These are phyloP conservation scores for Centella asiatica DNA, from an alignment of 129 eudicot species.

Conservation along the genomic window DNA sequence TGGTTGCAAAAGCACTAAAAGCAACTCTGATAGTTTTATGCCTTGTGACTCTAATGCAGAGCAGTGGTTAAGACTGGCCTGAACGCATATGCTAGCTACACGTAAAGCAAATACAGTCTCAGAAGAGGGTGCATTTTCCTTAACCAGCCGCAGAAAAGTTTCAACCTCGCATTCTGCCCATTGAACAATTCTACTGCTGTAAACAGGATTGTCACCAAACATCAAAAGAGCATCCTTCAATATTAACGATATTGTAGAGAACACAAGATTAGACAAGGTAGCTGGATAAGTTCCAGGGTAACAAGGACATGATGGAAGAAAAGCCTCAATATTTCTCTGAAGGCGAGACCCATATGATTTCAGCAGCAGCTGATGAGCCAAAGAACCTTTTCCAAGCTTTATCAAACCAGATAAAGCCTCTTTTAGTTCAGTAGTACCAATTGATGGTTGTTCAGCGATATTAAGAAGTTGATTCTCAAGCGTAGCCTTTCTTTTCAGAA, in stretches of 20 bases:
- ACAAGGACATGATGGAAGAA: slow-evolving; percentile 77
- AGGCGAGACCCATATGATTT: slow-evolving; percentile 75
- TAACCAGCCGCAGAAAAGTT: slow-evolving; percentile 65
- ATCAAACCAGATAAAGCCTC: slow-evolving; percentile 51
- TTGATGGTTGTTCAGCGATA: slow-evolving; percentile 59
- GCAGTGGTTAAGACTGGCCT: slow-evolving; percentile 85
- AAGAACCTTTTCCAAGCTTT: slow-evolving; percentile 80
- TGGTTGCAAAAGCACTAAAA: slow-evolving; percentile 78
- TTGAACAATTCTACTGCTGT: slow-evolving; percentile 57
- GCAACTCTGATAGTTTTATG: slow-evolving; percentile 65
- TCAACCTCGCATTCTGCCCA: slow-evolving; percentile 98
- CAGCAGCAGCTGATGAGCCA: slow-evolving; percentile 72
- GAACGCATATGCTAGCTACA: slow-evolving; percentile 81
- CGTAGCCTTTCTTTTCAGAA: slow-evolving; percentile 45
- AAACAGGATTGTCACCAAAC: slow-evolving; percentile 79
- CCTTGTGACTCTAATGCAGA: slow-evolving; percentile 73
- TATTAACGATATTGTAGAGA: slow-evolving; percentile 64
- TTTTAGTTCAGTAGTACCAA: slow-evolving; percentile 52
- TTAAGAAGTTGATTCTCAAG: slow-evolving; percentile 62
- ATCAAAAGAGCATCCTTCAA: slow-evolving; percentile 54
- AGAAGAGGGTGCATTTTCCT: slow-evolving; percentile 80
- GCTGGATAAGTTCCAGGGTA: slow-evolving; percentile 92
- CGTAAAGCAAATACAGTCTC: slow-evolving; percentile 78
- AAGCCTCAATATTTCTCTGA: slow-evolving; percentile 53
- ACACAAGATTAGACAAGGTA: slow-evolving; percentile 71